phyloP scores from a whole-genome alignment of 2,329 filamentous ascomycete genomes.

The Dactylellina parvicollis region DNA sequence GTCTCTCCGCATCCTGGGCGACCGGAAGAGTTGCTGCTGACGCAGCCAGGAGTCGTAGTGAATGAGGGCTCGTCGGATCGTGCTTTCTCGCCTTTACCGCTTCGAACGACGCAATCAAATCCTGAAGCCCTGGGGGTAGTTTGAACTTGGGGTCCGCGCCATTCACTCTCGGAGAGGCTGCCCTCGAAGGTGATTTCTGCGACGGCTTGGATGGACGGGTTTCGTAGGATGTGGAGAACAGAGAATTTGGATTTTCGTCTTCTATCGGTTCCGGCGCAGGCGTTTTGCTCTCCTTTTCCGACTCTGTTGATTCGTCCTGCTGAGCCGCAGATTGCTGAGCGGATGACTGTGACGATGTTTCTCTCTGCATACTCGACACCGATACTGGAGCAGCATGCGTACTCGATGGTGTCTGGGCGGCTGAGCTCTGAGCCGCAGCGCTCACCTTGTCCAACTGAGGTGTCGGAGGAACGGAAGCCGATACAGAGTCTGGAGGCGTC shows the following conservation, averaged over 20 bases:
- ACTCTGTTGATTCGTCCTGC: slow-evolving; percentile 26
- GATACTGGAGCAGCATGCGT: slow-evolving; percentile 53
- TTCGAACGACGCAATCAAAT: slow-evolving; percentile 91
- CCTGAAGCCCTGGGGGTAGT: slow-evolving; percentile 85
- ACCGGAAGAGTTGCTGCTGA: slow-evolving; percentile 80
- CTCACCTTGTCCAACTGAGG: slow-evolving; percentile 64
- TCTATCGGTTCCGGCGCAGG: slow-evolving; percentile 22
- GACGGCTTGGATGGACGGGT: slow-evolving; percentile 46
- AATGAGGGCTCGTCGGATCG: slow-evolving; percentile 67
- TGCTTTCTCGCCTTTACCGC: slow-evolving; percentile 73
- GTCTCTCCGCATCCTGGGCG: slow-evolving; percentile 79
- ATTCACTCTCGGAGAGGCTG: slow-evolving; percentile 39
- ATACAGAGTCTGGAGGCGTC: slow-evolving; percentile 47
- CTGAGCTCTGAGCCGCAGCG: slow-evolving; percentile 59
- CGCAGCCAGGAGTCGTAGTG: slow-evolving; percentile 75
- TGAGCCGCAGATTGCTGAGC: slow-evolving; percentile 41
- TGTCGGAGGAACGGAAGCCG: slow-evolving; percentile 60
- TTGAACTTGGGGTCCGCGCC: slow-evolving; percentile 69
- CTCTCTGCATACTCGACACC: slow-evolving; percentile 51
- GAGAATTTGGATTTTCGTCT: slow-evolving; percentile 47
- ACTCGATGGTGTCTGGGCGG: slow-evolving; percentile 49
- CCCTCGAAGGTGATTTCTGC: slow-evolving; percentile 39
- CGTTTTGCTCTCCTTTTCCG: slow-evolving; percentile 38
- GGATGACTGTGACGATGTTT: slow-evolving; percentile 47
- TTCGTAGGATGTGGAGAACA: slow-evolving; percentile 52